phyloP scores from a whole-genome alignment of 805 yeast species.

The Yamadazyma insecticola region DNA sequence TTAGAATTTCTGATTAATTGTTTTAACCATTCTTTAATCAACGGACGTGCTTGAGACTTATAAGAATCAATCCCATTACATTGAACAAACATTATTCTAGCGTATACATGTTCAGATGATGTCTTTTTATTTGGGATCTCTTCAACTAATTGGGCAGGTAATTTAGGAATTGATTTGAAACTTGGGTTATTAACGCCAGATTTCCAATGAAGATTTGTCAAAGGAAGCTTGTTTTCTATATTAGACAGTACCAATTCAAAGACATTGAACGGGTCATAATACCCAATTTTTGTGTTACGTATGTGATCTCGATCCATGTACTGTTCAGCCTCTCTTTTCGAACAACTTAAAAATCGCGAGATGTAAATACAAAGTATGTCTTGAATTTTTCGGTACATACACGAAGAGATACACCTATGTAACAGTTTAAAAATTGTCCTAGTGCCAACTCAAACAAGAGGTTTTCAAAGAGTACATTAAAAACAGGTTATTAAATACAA shows the following conservation, averaged over 20 bases:
- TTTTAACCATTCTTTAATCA: conserved; percentile 76
- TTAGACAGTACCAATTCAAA: conserved; percentile 41
- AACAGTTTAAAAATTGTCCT: too few species aligned
- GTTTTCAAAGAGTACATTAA: too few species aligned
- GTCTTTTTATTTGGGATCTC: conserved; percentile 44
- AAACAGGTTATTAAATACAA: background rate
- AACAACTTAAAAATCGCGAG: too few species aligned
- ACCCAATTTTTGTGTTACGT: conserved; percentile 24
- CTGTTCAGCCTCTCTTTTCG: too few species aligned
- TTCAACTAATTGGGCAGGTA: conserved; percentile 52
- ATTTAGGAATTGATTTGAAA: conserved; percentile 56
- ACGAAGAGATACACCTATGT: too few species aligned
- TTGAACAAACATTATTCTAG: conserved; percentile 65
- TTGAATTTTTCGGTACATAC: too few species aligned
- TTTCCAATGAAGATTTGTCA: conserved; percentile 71
- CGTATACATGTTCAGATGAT: conserved; percentile 39
- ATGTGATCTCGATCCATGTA: too few species aligned
- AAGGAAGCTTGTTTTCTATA: conserved; percentile 44
- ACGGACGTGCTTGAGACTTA: conserved; percentile 73
- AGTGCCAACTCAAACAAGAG: too few species aligned
- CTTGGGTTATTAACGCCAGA: conserved; percentile 37
- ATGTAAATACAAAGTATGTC: too few species aligned
- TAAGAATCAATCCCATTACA: conserved; percentile 70
- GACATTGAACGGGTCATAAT: conserved; percentile 71
- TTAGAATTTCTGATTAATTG: conserved; percentile 31